Evolutionary conservation across 208 protist species (phyloP).

Genomic region (Wallacemonas collosoma): DNA sequence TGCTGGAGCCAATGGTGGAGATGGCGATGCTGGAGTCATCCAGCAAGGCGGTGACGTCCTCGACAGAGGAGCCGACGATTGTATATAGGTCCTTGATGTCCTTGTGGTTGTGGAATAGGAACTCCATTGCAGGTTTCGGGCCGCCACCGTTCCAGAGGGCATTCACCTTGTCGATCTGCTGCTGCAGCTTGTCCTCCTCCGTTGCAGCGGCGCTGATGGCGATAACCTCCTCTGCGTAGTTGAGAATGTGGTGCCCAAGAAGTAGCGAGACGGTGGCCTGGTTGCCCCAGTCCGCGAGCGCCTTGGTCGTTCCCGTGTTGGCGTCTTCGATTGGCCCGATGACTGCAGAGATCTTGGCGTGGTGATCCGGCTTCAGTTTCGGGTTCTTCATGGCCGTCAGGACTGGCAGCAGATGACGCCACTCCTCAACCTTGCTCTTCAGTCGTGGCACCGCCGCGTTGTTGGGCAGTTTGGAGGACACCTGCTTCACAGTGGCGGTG

Average conservation of each 20-base stretch:
- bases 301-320: slow-evolving; percentile 51
- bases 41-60: slow-evolving; percentile 93
- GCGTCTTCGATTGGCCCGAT: slow-evolving; percentile 70
- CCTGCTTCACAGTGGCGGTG: slow-evolving; percentile 88
- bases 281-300: slow-evolving; percentile 71
- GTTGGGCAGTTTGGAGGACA: slow-evolving; percentile 77
- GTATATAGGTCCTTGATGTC: slow-evolving; percentile 93
- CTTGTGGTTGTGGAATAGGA: slow-evolving; percentile 94
- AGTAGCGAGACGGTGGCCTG: slow-evolving; percentile 92
- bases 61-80: slow-evolving; percentile 87
- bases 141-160: slow-evolving; percentile 91
- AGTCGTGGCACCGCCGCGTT: slow-evolving; percentile 87
- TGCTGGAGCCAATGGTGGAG: slow-evolving; percentile 92
- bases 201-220: slow-evolving; percentile 94
- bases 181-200: slow-evolving; percentile 97
- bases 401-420: slow-evolving; percentile 92
- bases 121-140: slow-evolving; percentile 91
- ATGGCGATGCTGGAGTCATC: slow-evolving; percentile 93
- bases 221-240: slow-evolving; percentile 88
- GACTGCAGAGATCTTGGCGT: slow-evolving; percentile 71
- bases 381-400: slow-evolving; percentile 93
- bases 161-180: slow-evolving; percentile 96
- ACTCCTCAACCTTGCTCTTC: slow-evolving; percentile 91
- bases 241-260: slow-evolving; percentile 83
- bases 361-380: slow-evolving; percentile 90